Evolutionary conservation across 176 grass and related monocot genomes (phyloP).

Genomic region (Aegilops speltoides): DNA sequence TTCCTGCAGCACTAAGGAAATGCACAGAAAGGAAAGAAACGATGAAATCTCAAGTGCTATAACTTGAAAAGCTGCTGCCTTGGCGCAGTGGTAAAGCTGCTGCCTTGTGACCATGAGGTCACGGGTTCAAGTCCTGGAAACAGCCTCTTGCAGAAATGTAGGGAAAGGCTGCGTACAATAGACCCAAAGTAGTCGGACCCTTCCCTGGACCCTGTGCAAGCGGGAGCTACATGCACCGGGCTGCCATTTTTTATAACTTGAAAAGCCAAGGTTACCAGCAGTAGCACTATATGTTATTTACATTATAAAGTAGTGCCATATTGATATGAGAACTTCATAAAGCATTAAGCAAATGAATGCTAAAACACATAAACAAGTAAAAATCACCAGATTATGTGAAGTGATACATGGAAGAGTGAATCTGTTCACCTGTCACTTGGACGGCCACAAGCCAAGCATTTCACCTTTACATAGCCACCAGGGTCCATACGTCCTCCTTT

Average conservation of each 20-base stretch:
- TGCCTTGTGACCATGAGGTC: too few relatives aligned
- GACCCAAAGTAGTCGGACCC: too few relatives aligned
- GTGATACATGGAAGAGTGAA: constrained; percentile 20
- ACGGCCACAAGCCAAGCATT: constrained; percentile 85
- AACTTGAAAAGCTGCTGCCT: not conserved
- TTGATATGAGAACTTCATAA: constrained; percentile 22
- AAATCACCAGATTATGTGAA: constrained; percentile 13
- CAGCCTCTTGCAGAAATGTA: too few relatives aligned
- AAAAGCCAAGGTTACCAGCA: constrained; percentile 17
- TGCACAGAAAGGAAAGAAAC: constrained; percentile 9
- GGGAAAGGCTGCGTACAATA: too few relatives aligned
- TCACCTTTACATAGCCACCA: constrained; percentile 95
- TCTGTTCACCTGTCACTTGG: constrained; percentile 71
- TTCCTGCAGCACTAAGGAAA: constrained; percentile 25
- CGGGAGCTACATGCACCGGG: too few relatives aligned
- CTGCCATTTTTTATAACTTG: not conserved
- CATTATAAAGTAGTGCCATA: constrained; percentile 19
- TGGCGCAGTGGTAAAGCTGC: too few relatives aligned
- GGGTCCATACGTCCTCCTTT: constrained; percentile 97
- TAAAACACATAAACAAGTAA: constrained; percentile 12
- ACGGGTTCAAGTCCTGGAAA: too few relatives aligned
- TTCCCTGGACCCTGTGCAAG: too few relatives aligned
- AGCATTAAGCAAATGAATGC: not conserved
- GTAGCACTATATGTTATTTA: not conserved
- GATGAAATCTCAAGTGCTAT: not conserved